Percentiles rank a stretch among this genome's conserved stretches.
These are phyloP conservation scores for Alternaria brassicicola DNA, from an alignment of 2,329 filamentous ascomycete genomes.

Conservation along the genomic window DNA sequence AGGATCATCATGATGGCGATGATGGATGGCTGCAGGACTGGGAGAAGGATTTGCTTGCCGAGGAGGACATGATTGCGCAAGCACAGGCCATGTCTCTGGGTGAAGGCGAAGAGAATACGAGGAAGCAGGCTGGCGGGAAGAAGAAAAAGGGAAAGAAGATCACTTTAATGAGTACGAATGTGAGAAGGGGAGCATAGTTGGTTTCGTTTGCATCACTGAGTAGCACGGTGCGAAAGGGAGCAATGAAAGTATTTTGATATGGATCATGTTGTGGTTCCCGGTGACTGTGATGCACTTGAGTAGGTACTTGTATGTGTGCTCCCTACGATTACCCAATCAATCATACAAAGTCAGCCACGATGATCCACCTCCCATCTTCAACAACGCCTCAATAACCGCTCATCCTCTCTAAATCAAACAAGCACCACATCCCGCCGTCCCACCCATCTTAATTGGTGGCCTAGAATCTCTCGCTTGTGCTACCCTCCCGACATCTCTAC, in stretches of 20 bases:
- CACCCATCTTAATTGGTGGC: conserved; percentile 36
- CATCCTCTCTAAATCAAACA: conserved; percentile 28
- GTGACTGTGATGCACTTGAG: not conserved
- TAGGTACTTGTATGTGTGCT: not conserved
- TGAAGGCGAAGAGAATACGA: conserved; percentile 34
- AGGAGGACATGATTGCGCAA: conserved; percentile 58
- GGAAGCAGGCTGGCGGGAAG: conserved; percentile 54
- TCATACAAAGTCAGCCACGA: not conserved
- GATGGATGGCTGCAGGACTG: conserved; percentile 89
- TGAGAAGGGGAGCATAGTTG: conserved; percentile 58
- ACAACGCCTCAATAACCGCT: not conserved
- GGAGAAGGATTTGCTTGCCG: conserved; percentile 77
- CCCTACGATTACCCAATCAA: not conserved
- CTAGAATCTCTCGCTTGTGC: conserved; percentile 32
- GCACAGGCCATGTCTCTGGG: conserved; percentile 51
- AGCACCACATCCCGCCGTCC: conserved; percentile 37
- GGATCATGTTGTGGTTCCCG: not conserved
- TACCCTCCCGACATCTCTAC: conserved; percentile 29
- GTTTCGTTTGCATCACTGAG: conserved; percentile 28
- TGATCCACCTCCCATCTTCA: not conserved
- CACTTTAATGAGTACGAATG: conserved; percentile 70
- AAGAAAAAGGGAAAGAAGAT: conserved; percentile 73
- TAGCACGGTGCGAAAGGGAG: conserved; percentile 35
- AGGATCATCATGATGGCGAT: conserved; percentile 55
- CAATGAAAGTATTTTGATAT: conserved; percentile 16